Evolutionary conservation across 1,284 basidiomycete genomes (phyloP).

Genomic region (Apiotrichum domesticum): DNA sequence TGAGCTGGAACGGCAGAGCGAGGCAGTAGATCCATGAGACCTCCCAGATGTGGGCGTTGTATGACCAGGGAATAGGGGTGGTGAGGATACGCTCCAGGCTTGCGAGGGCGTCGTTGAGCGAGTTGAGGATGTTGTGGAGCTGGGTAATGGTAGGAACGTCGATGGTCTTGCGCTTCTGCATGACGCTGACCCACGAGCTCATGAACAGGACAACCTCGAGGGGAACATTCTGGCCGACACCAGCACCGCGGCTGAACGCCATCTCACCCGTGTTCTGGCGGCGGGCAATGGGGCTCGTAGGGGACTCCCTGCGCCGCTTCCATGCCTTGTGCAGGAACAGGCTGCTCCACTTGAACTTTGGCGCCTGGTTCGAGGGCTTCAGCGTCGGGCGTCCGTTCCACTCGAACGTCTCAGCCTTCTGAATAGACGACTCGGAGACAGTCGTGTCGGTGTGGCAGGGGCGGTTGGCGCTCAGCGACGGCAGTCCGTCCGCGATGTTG

Average conservation of each 20-base stretch:
- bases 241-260: background rate
- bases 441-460: background rate
- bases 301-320: background rate
- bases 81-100: constrained; percentile 69
- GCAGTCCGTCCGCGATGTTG: constrained; percentile 22
- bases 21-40: constrained; percentile 43
- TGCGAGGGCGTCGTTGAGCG: constrained; percentile 62
- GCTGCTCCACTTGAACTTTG: constrained; percentile 60
- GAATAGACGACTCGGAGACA: background rate
- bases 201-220: constrained; percentile 68
- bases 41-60: constrained; percentile 47
- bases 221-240: constrained; percentile 43
- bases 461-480: constrained; percentile 12
- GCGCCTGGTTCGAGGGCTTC: constrained; percentile 56
- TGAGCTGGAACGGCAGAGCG: constrained; percentile 62
- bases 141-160: constrained; percentile 61
- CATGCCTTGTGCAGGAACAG: constrained; percentile 52
- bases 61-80: constrained; percentile 74
- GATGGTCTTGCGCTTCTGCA: constrained; percentile 57
- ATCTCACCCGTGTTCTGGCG: background rate
- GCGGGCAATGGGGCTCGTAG: background rate
- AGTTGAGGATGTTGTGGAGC: constrained; percentile 54
- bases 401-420: background rate
- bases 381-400: background rate
- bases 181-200: constrained; percentile 59